phyloP scores from a whole-genome alignment of 1,139 yeast species.

The Pichia sp. region DNA sequence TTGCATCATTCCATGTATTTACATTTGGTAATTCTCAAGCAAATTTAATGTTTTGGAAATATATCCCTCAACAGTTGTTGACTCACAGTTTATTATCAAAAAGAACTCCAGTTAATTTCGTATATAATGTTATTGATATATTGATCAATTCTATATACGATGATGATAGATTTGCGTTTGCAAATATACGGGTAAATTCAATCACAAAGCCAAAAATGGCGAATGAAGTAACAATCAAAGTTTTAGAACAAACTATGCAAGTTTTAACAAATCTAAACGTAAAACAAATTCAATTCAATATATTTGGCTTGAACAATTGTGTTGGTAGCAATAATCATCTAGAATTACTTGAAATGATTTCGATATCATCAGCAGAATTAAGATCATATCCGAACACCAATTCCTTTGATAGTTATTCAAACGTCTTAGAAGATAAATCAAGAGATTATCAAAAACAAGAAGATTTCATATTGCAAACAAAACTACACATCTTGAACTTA shows the following conservation, averaged over 20 bases:
- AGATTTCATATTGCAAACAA: constrained; percentile 23
- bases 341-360: constrained; percentile 25
- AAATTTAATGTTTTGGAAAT: constrained; percentile 20
- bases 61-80: constrained; percentile 22
- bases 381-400: constrained; percentile 22
- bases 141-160: constrained; percentile 36
- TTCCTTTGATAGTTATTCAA: constrained; percentile 22
- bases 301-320: constrained; percentile 48
- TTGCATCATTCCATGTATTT: constrained; percentile 19
- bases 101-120: constrained; percentile 25
- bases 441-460: constrained; percentile 23
- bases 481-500: constrained; percentile 38
- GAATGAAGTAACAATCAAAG: constrained; percentile 21
- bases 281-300: constrained; percentile 37
- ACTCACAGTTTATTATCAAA: constrained; percentile 23
- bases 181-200: constrained; percentile 13
- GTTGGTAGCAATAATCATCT: constrained; percentile 44
- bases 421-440: constrained; percentile 8
- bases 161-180: constrained; percentile 26
- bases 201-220: constrained; percentile 5
- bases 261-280: constrained; percentile 31
- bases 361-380: constrained; percentile 18
- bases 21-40: constrained; percentile 8
- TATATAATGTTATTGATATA: constrained; percentile 36
- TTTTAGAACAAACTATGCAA: constrained; percentile 24